phyloP scores from a whole-genome alignment of 2,329 filamentous ascomycete genomes.

The Fusarium piperis region DNA sequence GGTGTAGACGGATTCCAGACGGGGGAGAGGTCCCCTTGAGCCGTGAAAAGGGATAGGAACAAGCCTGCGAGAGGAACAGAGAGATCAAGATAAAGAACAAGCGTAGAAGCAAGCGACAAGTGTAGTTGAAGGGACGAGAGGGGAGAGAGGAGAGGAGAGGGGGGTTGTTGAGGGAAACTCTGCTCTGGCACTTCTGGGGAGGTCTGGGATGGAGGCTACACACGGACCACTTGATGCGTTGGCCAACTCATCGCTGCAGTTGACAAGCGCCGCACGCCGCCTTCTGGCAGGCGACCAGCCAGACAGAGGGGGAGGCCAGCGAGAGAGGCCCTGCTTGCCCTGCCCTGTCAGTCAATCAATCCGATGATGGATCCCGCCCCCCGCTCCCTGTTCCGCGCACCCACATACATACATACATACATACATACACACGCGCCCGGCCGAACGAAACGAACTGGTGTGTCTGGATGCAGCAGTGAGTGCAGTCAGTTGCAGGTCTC shows the following conservation, averaged over 20 bases:
- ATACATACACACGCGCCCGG: constrained; percentile 20
- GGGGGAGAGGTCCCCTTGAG: neutral
- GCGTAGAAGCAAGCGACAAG: constrained; percentile 2
- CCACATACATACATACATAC: constrained; percentile 14
- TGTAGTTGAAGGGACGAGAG: constrained; percentile 14
- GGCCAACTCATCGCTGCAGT: constrained; percentile 57
- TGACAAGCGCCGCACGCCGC: constrained; percentile 45
- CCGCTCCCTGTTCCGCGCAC: constrained; percentile 33
- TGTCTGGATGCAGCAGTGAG: constrained; percentile 21
- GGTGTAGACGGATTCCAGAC: constrained; percentile 22
- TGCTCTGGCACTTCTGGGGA: constrained; percentile 1
- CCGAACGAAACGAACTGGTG: constrained; percentile 33
- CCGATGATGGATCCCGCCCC: constrained; percentile 37
- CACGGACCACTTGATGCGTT: constrained; percentile 56
- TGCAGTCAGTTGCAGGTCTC: neutral
- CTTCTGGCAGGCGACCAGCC: constrained; percentile 21
- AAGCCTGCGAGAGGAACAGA: neutral
- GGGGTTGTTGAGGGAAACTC: constrained; percentile 40
- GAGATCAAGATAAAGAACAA: neutral
- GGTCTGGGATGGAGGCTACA: constrained; percentile 44
- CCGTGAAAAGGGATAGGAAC: constrained; percentile 6
- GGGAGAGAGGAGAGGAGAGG: constrained; percentile 31
- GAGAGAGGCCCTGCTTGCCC: neutral
- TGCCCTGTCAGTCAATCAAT: constrained; percentile 23
- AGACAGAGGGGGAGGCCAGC: neutral